Percentiles rank a stretch among this genome's conserved stretches.
These are phyloP conservation scores for Paramecium sexaurelia DNA, from an alignment of 73 alveolate species.

Conservation along the genomic window DNA sequence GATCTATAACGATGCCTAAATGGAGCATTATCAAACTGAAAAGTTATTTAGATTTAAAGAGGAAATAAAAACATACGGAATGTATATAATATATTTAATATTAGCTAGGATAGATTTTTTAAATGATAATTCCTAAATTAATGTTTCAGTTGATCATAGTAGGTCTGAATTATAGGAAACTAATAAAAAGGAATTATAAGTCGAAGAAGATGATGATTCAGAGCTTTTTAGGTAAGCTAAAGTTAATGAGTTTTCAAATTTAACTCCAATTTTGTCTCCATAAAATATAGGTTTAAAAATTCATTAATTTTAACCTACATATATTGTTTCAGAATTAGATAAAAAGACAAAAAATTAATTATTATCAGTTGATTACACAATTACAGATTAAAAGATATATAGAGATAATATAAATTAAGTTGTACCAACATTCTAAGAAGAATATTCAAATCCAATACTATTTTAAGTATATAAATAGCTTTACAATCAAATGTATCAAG, in stretches of 20 bases:
- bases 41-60: neutral
- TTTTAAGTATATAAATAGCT: neutral
- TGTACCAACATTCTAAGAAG: neutral
- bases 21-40: neutral
- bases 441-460: neutral
- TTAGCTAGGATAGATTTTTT: conserved; percentile 22
- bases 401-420: neutral
- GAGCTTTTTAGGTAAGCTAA: neutral
- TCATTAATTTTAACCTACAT: neutral
- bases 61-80: neutral
- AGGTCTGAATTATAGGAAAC: neutral
- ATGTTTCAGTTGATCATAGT: neutral
- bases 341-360: neutral
- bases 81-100: neutral
- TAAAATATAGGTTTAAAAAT: neutral
- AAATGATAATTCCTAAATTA: neutral
- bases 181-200: neutral
- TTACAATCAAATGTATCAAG: neutral
- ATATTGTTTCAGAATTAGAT: neutral
- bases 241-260: neutral
- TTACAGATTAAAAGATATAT: neutral
- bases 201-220: neutral
- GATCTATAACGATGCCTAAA: neutral
- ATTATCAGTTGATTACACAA: conserved; percentile 34
- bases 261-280: neutral